These are phyloP conservation scores for Corylus heterophylla DNA, from an alignment of 306 rosid species.

Conservation along the genomic window DNA sequence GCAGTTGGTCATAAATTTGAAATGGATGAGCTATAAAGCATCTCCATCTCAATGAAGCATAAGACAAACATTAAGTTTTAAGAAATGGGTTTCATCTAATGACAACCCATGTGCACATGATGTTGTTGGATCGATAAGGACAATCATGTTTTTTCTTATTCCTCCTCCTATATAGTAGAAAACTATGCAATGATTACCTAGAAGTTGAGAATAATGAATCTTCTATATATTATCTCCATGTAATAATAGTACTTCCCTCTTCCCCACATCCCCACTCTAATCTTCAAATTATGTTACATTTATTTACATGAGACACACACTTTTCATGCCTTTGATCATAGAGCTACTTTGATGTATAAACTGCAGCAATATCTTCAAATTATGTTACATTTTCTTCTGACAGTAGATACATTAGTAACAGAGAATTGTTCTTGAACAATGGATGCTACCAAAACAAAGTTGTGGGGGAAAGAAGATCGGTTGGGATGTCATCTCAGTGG, in stretches of 20 bases:
- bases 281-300: neutral
- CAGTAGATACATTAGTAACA: too few species aligned
- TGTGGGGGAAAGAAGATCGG: neutral
- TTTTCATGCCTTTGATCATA: neutral
- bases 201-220: neutral
- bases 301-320: neutral
- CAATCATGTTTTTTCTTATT: neutral
- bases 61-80: neutral
- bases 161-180: neutral
- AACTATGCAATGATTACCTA: neutral
- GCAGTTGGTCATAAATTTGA: slow-evolving; percentile 2
- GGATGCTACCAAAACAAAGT: neutral
- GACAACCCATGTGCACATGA: slow-evolving; percentile 23
- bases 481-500: neutral
- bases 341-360: neutral
- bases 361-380: too few species aligned
- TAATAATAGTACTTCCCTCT: neutral
- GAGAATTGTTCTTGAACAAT: neutral
- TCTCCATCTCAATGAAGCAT: neutral
- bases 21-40: slow-evolving; percentile 12
- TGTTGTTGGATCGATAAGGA: slow-evolving; percentile 14
- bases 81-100: neutral
- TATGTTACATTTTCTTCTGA: too few species aligned
- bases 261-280: neutral
- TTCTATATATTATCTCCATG: neutral